Evolutionary conservation across 441 rosid genomes (phyloP), one percentile per base, ranked within the genome.

Genomic region (Manihot esculenta): DNA sequence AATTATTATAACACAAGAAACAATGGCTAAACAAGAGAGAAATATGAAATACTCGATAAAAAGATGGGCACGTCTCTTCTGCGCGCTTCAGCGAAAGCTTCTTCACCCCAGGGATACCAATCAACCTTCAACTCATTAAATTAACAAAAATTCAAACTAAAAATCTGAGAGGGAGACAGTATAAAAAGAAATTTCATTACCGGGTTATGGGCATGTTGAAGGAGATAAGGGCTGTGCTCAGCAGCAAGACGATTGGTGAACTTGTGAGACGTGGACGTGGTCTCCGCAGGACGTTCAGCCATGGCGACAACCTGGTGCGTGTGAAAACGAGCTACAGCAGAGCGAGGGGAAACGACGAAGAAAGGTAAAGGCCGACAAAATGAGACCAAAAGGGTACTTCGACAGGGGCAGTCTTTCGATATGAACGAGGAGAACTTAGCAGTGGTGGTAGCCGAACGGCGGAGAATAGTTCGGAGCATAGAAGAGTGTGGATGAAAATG

Each of bases 101-200:
- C 97, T 48, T 89, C 97, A 18, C 93, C 89, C 99, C 99, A 94
- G 62, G 97, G 96, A 77, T 87, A 88, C 99, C 97, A 94, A 83
- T 90, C 83, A 72, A 94, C 97, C 99, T 94, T 35, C 68, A 49
- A 47, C 49, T 17, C 50, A 59, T 44, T n/a, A 12, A 14, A 35
- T 47, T 51, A 50, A 21, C 26, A 38, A 15, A 50, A 1, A 38
- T 7, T 8, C 5, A 49, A 24, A 13, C 10, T 10, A 44, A 18
- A 53, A 58, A 55, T 10, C n/a, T 20, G 11, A 33, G 42, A 38
- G n/a, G 17, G 6, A 3, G 10, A 38, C 1, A 3, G 10, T 23
- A 17, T 9, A 20, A 66, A 41, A 11, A 5, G 13, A 45, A 30
- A 57, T 7, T 6, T 0, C 17, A n/a, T 68, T 79, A 87, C 92